Evolutionary conservation across 495 filamentous ascomycete species (phyloP), one percentile per base, ranked within the genome.

Genomic region (Xylaria bambusicola): DNA sequence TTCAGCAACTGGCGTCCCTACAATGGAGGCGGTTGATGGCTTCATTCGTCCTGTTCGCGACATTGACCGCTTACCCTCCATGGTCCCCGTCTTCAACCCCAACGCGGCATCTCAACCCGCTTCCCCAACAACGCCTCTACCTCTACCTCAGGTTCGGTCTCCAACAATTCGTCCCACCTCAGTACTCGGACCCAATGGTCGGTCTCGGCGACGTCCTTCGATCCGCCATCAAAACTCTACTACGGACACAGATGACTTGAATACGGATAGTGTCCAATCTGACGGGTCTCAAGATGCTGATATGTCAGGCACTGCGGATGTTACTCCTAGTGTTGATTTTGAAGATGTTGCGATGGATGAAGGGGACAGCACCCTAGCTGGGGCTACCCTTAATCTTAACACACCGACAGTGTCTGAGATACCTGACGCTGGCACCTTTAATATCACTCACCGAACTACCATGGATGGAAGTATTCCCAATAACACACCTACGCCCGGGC

Each of bases 391-490:
- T 52, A 87, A 86, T 52, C 70, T 97, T 49, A 84, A 86, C 9
- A 87, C 89, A 6, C 86, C 87, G 2, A 89, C 92, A 51, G 88
- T 88, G 0, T 90, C 93, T 1, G 92, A 94, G 68, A 82, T 86
- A 13, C 89, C 88, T 62, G 93, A 96, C 46, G 82, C 86, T 3
- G 91, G 92, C 60, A 92, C 92, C 0, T 97, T 98, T 73, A 95
- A 97, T 71, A 96, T 98, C 66, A 93, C 91, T n/a, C 94, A 97
- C 70, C 86, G 91, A 40, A 89, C 88, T 31, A 81, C 86, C 4
- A 84, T 95, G 24, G 93, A 97, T 73, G 91, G 91, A 18, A 96
- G 92, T 75, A 87, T 95, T 41, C 87, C 91, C 62, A 92, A 89
- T 66, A 75, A 67, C 52, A 73, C 73, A 35, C 76, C 73, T 6